phyloP scores from a whole-genome alignment of 805 yeast species.

The Clavispora asparagi region DNA sequence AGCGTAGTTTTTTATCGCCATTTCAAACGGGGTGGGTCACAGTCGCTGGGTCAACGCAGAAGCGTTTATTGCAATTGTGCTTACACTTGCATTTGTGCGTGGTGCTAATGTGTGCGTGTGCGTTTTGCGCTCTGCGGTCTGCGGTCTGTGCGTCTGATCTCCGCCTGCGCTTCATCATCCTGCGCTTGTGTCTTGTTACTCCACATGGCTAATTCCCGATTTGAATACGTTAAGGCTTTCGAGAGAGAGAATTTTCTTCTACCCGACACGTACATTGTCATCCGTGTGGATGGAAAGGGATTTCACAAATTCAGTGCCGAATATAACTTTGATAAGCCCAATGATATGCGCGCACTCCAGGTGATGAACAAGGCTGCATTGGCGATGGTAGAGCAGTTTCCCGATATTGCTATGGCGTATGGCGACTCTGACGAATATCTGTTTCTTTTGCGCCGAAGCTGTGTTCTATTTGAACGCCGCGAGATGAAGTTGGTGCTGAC shows the following conservation, averaged over 20 bases:
- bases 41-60: too few species aligned
- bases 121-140: background rate
- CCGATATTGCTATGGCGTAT: slow-evolving; percentile 76
- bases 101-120: background rate
- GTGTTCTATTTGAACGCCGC: slow-evolving; percentile 76
- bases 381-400: slow-evolving; percentile 55
- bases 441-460: slow-evolving; percentile 60
- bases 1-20: too few species aligned
- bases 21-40: too few species aligned
- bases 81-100: too few species aligned
- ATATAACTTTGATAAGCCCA: slow-evolving; percentile 82
- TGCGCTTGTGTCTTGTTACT: background rate
- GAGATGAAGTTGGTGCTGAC: slow-evolving; percentile 77
- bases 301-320: slow-evolving; percentile 77
- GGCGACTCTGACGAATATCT: slow-evolving; percentile 97
- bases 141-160: background rate
- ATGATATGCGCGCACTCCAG: slow-evolving; percentile 68
- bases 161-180: background rate
- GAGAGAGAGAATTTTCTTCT: slow-evolving; percentile 70
- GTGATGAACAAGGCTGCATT: slow-evolving; percentile 81
- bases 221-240: slow-evolving; percentile 79
- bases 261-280: slow-evolving; percentile 76
- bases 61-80: too few species aligned
- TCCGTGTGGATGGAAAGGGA: slow-evolving; percentile 90
- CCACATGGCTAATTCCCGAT: slow-evolving; percentile 77